Evolutionary conservation across 1,284 basidiomycete genomes (phyloP).

Genomic region (Ceratobasidium sp.): DNA sequence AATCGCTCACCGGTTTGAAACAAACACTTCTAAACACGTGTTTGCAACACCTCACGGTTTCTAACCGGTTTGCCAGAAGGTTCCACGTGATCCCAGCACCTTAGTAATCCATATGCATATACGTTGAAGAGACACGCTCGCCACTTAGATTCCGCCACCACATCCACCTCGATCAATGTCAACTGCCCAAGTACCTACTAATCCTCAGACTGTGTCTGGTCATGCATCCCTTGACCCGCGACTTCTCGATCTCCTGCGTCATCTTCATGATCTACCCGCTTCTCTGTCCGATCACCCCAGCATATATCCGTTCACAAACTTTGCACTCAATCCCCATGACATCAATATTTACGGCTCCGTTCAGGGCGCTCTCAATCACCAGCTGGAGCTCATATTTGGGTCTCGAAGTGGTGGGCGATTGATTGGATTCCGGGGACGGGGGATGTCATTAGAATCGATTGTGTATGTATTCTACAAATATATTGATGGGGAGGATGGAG

Average conservation of each 20-base stretch:
- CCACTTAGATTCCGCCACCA: constrained; percentile 9
- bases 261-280: neutral
- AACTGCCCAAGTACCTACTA: neutral
- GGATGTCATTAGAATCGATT: neutral
- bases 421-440: neutral
- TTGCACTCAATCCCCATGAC: neutral
- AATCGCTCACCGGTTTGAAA: no score
- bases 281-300: constrained; percentile 7
- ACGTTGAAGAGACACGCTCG: neutral
- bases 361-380: neutral
- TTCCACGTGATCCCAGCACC: no score
- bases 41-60: no score
- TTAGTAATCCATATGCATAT: no score
- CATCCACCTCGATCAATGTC: neutral
- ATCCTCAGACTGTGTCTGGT: neutral
- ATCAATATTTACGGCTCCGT: neutral
- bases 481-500: constrained; percentile 10
- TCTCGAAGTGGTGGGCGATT: neutral
- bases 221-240: neutral
- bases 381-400: constrained; percentile 1
- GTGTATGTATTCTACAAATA: constrained; percentile 13
- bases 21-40: no score
- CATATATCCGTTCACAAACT: neutral
- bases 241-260: neutral
- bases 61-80: no score